Percentiles rank a stretch among this genome's conserved stretches.
Conservation (phyloP, 1,284 basidiomycete species). For the Ceratobasidium sp. region DNA sequence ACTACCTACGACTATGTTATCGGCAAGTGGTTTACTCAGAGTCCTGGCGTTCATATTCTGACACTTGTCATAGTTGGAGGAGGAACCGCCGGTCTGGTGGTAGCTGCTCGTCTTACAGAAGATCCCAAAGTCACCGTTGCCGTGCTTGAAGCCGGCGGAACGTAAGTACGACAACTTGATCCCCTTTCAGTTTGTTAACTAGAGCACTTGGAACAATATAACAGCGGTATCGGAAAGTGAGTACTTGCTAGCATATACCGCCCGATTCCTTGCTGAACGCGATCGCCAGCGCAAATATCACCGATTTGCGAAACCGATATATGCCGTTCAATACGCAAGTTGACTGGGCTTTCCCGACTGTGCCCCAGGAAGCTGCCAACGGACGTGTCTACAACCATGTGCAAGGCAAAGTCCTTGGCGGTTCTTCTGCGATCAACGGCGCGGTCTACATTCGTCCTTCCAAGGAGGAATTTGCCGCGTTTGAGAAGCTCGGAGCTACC, state of each 20-base stretch:
- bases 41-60: neutral
- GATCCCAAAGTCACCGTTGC: conserved; percentile 47
- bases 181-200: neutral
- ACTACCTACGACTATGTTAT: conserved; percentile 28
- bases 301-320: conserved; percentile 28
- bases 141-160: conserved; percentile 40
- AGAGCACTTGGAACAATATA: neutral
- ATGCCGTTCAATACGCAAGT: conserved; percentile 24
- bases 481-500: conserved; percentile 23
- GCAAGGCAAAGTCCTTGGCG: conserved; percentile 38
- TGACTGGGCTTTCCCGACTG: conserved; percentile 49
- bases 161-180: conserved; percentile 17
- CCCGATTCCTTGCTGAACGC: neutral
- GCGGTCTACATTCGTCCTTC: conserved; percentile 35
- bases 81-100: conserved; percentile 53
- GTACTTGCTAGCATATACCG: neutral
- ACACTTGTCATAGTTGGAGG: conserved; percentile 52
- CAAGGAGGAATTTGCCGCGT: conserved; percentile 33
- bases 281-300: conserved; percentile 12
- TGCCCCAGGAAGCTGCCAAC: conserved; percentile 45
- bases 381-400: conserved; percentile 36
- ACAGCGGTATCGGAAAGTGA: conserved; percentile 23
- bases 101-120: conserved; percentile 53
- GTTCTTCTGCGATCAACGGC: conserved; percentile 37
- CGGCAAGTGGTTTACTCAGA: neutral